These are phyloP conservation scores for Zea mays DNA, from an alignment of 176 grass and related monocot genomes.

Conservation along the genomic window DNA sequence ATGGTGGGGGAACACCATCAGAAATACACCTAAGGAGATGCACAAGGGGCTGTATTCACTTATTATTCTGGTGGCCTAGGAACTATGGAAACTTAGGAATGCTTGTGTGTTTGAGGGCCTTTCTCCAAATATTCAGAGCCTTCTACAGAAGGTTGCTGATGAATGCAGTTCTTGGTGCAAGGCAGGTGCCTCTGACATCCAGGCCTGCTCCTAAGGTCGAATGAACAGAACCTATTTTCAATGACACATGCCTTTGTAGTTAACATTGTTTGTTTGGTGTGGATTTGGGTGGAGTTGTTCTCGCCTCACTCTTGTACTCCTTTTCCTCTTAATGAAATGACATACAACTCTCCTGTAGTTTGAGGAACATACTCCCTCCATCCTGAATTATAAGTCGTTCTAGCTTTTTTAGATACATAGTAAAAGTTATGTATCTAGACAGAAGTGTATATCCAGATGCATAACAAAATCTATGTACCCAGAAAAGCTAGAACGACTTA, in stretches of 20 bases:
- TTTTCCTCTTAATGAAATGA: neutral
- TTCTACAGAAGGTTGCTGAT: neutral
- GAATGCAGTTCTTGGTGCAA: neutral
- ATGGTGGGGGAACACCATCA: constrained; percentile 4
- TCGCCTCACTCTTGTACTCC: neutral
- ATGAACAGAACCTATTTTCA: neutral
- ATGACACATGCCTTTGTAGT: neutral
- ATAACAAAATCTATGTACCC: too few species aligned
- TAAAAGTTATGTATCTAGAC: too few species aligned
- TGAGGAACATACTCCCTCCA: neutral
- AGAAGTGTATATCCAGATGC: too few species aligned
- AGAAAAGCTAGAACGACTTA: too few species aligned
- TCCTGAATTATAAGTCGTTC: neutral
- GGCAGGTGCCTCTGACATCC: neutral
- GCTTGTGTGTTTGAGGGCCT: neutral
- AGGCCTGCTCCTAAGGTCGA: neutral
- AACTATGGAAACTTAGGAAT: neutral
- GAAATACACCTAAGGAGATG: neutral
- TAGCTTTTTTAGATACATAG: too few species aligned
- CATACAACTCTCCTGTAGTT: neutral
- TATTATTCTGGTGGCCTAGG: neutral
- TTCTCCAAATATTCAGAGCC: too few species aligned
- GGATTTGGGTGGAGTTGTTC: neutral
- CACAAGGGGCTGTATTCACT: neutral
- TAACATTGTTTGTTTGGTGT: neutral